Conservation (phyloP, 176 grass and related monocot species). For the Phyllostachys edulis region DNA sequence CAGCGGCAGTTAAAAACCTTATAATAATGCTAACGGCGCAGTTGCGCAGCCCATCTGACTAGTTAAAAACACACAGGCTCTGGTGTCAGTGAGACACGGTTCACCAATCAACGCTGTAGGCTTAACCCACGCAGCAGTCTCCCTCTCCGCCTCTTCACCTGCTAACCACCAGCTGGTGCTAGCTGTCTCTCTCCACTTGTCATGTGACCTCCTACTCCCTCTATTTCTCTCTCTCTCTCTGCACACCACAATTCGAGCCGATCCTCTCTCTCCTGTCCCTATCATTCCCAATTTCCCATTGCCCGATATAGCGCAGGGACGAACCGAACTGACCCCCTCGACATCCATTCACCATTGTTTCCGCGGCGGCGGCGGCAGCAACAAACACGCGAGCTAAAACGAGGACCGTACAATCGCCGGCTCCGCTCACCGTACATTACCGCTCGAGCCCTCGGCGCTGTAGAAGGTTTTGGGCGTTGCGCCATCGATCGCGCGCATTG, state of each 20-base stretch:
- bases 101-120: background rate
- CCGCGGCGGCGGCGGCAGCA: constrained; percentile 32
- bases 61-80: background rate
- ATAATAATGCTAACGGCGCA: too few species aligned
- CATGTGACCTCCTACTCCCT: constrained; percentile 46
- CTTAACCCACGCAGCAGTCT: background rate
- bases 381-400: constrained; percentile 32
- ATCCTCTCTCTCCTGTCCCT: background rate
- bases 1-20: too few species aligned
- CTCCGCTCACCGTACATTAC: constrained; percentile 21
- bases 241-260: background rate
- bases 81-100: background rate
- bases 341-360: constrained; percentile 2
- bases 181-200: constrained; percentile 59
- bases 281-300: constrained; percentile 37
- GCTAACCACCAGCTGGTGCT: constrained; percentile 54
- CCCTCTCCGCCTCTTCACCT: background rate
- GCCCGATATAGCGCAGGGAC: constrained; percentile 34
- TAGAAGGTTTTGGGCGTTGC: constrained; percentile 36
- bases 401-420: constrained; percentile 6
- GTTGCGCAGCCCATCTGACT: too few species aligned
- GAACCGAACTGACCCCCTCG: background rate
- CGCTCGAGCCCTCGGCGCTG: background rate
- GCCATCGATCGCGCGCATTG: constrained; percentile 45
- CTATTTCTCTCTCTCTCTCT: constrained; percentile 8